Evolutionary conservation across 2,329 filamentous ascomycete species (phyloP).

Genomic region (Shiraia sp.): DNA sequence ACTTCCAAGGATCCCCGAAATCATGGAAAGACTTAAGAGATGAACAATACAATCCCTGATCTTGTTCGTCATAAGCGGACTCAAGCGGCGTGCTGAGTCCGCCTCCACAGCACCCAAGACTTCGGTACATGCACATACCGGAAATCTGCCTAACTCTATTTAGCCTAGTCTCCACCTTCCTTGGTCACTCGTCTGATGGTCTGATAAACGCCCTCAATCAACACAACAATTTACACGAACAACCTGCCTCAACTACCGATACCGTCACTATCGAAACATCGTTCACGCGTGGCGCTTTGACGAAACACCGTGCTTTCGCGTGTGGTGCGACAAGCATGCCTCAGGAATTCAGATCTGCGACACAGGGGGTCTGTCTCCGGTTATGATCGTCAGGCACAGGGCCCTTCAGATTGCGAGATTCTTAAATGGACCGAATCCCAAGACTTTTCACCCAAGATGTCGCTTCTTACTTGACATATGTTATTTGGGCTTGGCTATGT

Average conservation of each 20-base stretch:
- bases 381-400: slow-evolving; percentile 13
- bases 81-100: slow-evolving; percentile 3
- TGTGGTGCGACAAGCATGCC: slow-evolving; percentile 5
- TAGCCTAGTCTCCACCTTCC: no score
- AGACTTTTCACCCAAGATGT: slow-evolving; percentile 21
- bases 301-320: slow-evolving; percentile 1
- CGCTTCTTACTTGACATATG: slow-evolving; percentile 2
- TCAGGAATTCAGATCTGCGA: slow-evolving; percentile 10
- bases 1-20: no score
- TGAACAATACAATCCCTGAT: no score
- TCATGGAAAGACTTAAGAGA: no score
- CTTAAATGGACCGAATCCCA: slow-evolving; percentile 7
- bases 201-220: not conserved
- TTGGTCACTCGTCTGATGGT: not conserved
- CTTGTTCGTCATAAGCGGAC: no score
- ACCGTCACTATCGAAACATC: slow-evolving; percentile 3
- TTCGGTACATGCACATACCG: not conserved
- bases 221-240: not conserved
- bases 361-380: slow-evolving; percentile 2
- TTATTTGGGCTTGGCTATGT: slow-evolving; percentile 8
- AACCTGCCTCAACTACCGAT: not conserved
- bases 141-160: not conserved
- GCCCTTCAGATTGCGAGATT: slow-evolving; percentile 1
- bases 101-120: not conserved
- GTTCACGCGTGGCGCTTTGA: not conserved